Percentiles rank a stretch among this genome's conserved stretches.
Evolutionary conservation across 2,329 filamentous ascomycete species (phyloP).

Genomic region (Cryphonectria nitschkei): DNA sequence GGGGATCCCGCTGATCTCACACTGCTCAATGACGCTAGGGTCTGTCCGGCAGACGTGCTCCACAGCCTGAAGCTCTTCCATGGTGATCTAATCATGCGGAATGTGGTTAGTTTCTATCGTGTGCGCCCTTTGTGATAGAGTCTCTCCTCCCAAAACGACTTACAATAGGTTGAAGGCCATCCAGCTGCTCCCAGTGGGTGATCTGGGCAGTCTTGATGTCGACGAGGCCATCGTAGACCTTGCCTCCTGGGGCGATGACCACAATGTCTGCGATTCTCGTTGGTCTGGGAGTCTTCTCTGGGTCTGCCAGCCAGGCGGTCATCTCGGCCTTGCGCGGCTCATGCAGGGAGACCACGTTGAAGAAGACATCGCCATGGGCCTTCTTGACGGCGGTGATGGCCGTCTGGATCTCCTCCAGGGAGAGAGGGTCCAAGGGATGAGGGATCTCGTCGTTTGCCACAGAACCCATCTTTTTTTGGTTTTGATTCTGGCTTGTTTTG

Average conservation of each 20-base stretch:
- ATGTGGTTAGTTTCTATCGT: conserved; percentile 22
- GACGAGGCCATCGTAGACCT: conserved; percentile 81
- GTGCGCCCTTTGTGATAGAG: too few species aligned
- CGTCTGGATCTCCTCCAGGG: conserved; percentile 71
- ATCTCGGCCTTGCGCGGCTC: conserved; percentile 87
- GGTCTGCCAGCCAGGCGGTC: conserved; percentile 74
- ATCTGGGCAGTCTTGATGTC: conserved; percentile 71
- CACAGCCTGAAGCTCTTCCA: conserved; percentile 84
- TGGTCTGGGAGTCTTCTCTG: conserved; percentile 64
- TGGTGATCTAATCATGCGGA: conserved; percentile 66
- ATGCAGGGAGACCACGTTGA: conserved; percentile 83
- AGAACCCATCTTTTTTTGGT: conserved; percentile 30
- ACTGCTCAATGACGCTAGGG: conserved; percentile 88
- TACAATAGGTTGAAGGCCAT: conserved; percentile 80
- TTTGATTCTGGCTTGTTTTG: background rate
- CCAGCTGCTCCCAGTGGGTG: conserved; percentile 72
- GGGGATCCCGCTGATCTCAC: conserved; percentile 78
- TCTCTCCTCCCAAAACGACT: conserved; percentile 34
- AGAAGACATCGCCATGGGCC: conserved; percentile 72
- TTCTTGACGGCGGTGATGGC: conserved; percentile 71
- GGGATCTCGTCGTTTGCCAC: conserved; percentile 28
- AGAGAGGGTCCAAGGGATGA: conserved; percentile 81
- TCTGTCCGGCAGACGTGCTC: conserved; percentile 78
- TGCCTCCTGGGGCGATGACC: conserved; percentile 76
- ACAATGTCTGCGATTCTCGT: conserved; percentile 79